Evolutionary conservation across 2,329 filamentous ascomycete genomes (phyloP).

Genomic region (Colletotrichum zoysiae): DNA sequence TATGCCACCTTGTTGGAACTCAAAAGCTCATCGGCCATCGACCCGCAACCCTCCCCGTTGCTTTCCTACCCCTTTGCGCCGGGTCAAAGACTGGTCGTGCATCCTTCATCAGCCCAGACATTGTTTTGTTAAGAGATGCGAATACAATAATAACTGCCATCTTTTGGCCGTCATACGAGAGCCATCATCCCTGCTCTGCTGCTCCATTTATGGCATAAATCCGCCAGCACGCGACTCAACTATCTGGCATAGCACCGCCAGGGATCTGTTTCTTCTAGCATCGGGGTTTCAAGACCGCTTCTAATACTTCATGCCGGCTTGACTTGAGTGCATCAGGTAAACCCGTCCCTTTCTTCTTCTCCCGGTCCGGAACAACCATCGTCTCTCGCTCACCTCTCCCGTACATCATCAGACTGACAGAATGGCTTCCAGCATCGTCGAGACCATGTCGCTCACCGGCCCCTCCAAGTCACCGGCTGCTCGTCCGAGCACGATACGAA

Average conservation of each 20-base stretch:
- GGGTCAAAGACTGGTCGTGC: slow-evolving; percentile 19
- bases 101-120: slow-evolving; percentile 20
- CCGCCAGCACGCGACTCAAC: slow-evolving; percentile 34
- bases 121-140: slow-evolving; percentile 35
- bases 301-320: slow-evolving; percentile 35
- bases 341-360: slow-evolving; percentile 4
- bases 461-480: slow-evolving; percentile 47
- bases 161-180: slow-evolving; percentile 32
- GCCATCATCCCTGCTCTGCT: slow-evolving; percentile 36
- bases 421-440: slow-evolving; percentile 38
- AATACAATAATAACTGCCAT: slow-evolving; percentile 39
- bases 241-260: slow-evolving; percentile 21
- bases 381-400: not conserved
- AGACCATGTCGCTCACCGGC: slow-evolving; percentile 51
- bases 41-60: slow-evolving; percentile 7
- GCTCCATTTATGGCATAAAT: slow-evolving; percentile 42
- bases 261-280: slow-evolving; percentile 41
- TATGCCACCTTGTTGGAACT: slow-evolving; percentile 15
- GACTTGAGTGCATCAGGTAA: slow-evolving; percentile 30
- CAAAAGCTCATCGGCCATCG: slow-evolving; percentile 23
- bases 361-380: not conserved
- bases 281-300: slow-evolving; percentile 41
- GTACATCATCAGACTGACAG: slow-evolving; percentile 18
- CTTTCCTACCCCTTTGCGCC: slow-evolving; percentile 23
- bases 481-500: slow-evolving; percentile 49